Conservation (phyloP, 805 yeast species). For the Lipomyces yamadae region DNA sequence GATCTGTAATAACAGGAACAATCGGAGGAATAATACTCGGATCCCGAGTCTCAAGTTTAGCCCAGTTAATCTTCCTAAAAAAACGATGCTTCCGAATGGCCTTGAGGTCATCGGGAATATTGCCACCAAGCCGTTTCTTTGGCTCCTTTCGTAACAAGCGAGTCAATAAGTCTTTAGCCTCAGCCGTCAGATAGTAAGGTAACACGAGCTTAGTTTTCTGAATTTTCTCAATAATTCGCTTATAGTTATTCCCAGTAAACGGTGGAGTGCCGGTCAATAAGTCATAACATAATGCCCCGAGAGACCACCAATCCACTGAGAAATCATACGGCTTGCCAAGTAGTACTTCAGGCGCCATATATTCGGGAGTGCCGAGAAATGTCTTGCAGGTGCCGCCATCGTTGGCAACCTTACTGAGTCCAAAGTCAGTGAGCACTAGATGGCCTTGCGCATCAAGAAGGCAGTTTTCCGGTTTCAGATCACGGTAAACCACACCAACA, state of each 20-base stretch:
- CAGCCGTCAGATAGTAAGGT: constrained; percentile 77
- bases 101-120: constrained; percentile 55
- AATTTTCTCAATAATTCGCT: constrained; percentile 75
- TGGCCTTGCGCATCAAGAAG: constrained; percentile 78
- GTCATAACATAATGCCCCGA: constrained; percentile 81
- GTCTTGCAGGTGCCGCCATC: constrained; percentile 56
- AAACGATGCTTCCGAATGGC: constrained; percentile 67
- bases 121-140: constrained; percentile 61
- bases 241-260: constrained; percentile 80
- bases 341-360: constrained; percentile 89
- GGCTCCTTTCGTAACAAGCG: constrained; percentile 74
- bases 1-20: constrained; percentile 79
- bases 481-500: constrained; percentile 84
- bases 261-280: constrained; percentile 87
- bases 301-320: constrained; percentile 89
- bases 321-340: constrained; percentile 77
- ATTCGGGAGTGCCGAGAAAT: constrained; percentile 77
- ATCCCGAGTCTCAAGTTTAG: constrained; percentile 55
- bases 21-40: constrained; percentile 69
- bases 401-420: constrained; percentile 59
- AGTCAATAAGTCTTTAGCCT: constrained; percentile 74
- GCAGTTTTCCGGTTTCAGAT: constrained; percentile 89
- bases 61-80: constrained; percentile 79
- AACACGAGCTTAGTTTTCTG: constrained; percentile 63
- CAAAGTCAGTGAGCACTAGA: constrained; percentile 83